Percentiles rank a stretch among this genome's conserved stretches.
Conservation (phyloP, 169 alveolate genomes). For the Plasmodium inui region DNA sequence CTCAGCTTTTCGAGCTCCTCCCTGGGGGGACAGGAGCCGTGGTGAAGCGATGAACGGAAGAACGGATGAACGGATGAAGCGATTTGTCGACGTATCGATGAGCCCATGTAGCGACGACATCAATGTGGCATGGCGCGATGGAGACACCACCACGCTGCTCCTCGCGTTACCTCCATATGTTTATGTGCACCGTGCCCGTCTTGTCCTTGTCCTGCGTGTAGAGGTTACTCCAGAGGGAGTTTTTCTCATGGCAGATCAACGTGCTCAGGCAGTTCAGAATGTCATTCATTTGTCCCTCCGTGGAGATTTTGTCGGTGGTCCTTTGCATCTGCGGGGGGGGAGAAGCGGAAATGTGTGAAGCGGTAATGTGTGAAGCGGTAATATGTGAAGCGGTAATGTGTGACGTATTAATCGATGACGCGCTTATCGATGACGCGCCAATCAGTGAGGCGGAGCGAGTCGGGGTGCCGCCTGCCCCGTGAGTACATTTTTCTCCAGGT, state of each 20-base stretch:
- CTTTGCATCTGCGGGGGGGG: constrained; percentile 19
- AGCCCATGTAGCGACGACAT: no score
- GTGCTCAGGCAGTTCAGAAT: constrained; percentile 40
- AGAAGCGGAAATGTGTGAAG: no score
- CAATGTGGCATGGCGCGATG: no score
- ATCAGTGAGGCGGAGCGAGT: neutral
- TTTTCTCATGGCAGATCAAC: constrained; percentile 59
- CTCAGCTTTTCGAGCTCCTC: constrained; percentile 39
- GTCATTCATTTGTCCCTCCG: constrained; percentile 35
- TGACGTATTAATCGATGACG: neutral
- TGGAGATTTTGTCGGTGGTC: constrained; percentile 1
- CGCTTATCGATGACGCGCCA: no score
- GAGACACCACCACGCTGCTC: no score
- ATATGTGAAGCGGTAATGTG: no score
- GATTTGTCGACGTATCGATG: neutral
- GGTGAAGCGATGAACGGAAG: neutral
- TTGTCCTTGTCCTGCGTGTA: constrained; percentile 50
- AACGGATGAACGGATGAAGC: neutral
- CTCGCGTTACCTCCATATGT: constrained; percentile 55
- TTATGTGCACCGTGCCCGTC: constrained; percentile 54
- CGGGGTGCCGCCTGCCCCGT: no score
- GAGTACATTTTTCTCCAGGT: constrained; percentile 66
- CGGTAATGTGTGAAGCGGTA: neutral
- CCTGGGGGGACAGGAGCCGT: neutral
- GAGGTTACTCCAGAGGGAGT: constrained; percentile 54